Evolutionary conservation across 768 basidiomycete genomes (phyloP), one percentile per base, ranked within the genome.

Genomic region (Lyophyllum semitale): DNA sequence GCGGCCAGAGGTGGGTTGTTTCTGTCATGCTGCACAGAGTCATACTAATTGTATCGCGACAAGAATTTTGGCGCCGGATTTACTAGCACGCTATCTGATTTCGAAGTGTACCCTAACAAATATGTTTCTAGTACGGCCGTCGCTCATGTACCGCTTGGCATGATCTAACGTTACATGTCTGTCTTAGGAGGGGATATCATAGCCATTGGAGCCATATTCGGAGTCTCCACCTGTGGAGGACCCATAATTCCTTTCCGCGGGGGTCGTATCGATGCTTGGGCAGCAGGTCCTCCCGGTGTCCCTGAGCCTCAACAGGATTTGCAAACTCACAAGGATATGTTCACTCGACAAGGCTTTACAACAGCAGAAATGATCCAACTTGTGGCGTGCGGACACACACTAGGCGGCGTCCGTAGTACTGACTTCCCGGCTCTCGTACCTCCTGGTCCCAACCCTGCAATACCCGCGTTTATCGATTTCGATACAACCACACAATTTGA

Each of bases 21-120:
- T 20, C 15, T 8, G 18, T 18, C 30, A 18, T 27, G 32, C 48
- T 17, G 18, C n/a, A 30, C 40, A 25, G 20, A n/a, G 17, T 29
- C 26, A 12, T 8, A 41, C 40, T 48, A 27, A 46, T 38, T 26
- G 41, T 13, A 29, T 35, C 46, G 44, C 23, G 8, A 48, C 56
- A n/a, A 81, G 80, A 82, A 81, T 62, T 73, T 77, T 55, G 79
- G 79, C 33, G 65, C 68, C 33, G 81, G 78, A 50, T 77, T 81
- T 59, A 76, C 69, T 43, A 68, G 74, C 55, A 76, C 77, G 5
- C 57, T 75, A 20, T 67, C 67, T 29, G 78, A 80, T 61, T 78
- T 80, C 50, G 67, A 69, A 51, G 61, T 64, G 6, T 77, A 72
- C 47, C 73, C 76, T 8, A 79, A 75, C 50, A 75, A 74, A 70